Base-by-base conservation (phyloP, 2,329 filamentous ascomycete species). In the Phaeomoniella chlamydospora region DNA sequence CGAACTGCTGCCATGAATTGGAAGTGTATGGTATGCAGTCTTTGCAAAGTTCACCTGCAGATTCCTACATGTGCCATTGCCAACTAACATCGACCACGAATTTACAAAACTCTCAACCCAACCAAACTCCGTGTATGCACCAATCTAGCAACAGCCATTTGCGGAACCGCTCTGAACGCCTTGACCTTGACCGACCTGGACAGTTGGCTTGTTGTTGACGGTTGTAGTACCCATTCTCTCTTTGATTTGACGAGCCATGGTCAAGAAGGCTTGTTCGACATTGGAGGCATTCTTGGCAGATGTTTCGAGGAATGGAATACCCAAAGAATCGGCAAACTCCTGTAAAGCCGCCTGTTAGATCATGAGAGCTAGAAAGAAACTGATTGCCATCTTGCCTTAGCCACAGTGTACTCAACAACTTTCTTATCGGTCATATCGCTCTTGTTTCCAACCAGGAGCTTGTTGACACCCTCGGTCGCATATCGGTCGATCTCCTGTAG, bases 391-490 rank as follows among this genome's bases (percentile, higher is more conserved):
- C 72, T 42, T 69, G 94, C 90, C 84, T 98, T 98, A 51, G 90
- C 90, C 49, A 96, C 90, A 45, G 86, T 93, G 75, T 98, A 98
- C 64, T 98, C 90, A 43, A 98, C 90, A 29, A 96, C 90, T 73
- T 96, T 98, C 82, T 98, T 98, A 68, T 98, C 90, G 41, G 88
- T 78, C 86, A 98, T 96, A 82, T 98, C 90, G 67, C 86, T 94
- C 81, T 98, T 98, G 81, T 98, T 98, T 57, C 90, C 90, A 44
- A 98, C 88, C 43, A 98, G 78, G 48, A 98, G 74, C 75, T 98
- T 98, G 77, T 98, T 98, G 57, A 98, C 90, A 47, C 90, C 90
- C 67, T 98, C 90, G 49, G 90, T 98, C 51, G 90, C 90, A 56
- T 98, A 96, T 61, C 90, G 80, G 70, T 98, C 90, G 53, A 98